Conservation (phyloP, 257 asterid species). For the Solanum dulcamara region DNA sequence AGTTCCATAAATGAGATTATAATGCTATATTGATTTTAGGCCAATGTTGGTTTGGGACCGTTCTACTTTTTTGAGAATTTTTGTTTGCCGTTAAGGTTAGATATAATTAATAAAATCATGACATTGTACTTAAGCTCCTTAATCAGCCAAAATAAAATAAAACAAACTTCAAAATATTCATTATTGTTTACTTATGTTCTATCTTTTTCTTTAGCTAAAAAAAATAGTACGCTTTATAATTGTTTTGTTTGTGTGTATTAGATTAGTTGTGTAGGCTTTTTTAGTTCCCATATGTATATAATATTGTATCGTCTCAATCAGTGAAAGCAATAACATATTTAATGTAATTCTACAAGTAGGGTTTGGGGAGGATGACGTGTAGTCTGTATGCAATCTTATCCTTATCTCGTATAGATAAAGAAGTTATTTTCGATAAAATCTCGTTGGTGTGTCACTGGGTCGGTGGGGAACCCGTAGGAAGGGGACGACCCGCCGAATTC, state of each 20-base stretch:
- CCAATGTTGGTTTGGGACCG: not conserved
- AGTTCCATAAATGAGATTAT: not conserved
- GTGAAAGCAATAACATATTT: not conserved
- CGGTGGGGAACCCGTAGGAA: too few species aligned
- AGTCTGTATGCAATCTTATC: not conserved
- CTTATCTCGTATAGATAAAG: not conserved
- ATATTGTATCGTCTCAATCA: not conserved
- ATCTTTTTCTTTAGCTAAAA: not conserved
- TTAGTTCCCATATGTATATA: not conserved
- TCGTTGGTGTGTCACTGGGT: too few species aligned
- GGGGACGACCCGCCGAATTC: too few species aligned
- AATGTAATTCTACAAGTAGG: not conserved
- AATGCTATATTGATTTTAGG: not conserved
- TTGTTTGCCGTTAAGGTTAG: not conserved
- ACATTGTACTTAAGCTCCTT: not conserved
- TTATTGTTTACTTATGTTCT: not conserved
- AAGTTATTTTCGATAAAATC: accelerated
- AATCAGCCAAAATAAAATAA: not conserved
- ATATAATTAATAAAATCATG: not conserved
- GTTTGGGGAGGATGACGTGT: not conserved
- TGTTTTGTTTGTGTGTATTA: not conserved
- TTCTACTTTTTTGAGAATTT: not conserved
- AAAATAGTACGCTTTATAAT: not conserved
- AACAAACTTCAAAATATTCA: not conserved
- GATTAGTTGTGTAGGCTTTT: not conserved